Base-by-base conservation (phyloP, 768 basidiomycete species). In the Clitopilus hobsonii region DNA sequence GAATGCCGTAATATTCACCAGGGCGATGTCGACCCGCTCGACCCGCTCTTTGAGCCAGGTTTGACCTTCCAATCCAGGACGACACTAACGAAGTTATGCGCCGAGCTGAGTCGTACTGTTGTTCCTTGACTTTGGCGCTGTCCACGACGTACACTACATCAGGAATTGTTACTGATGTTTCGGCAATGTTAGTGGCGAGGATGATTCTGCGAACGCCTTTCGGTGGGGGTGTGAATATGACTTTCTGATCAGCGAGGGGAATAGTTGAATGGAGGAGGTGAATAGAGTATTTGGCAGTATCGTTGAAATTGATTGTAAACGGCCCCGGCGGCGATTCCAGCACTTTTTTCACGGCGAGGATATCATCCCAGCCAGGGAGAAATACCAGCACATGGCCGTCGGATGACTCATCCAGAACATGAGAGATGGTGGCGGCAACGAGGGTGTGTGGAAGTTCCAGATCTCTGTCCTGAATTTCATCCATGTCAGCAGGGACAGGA, bases 71-170 rank as follows among this genome's bases (percentile, higher is more conserved):
- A 54, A 94, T 89, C 91, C 93, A 96, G 0, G 94, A 89, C 18
- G 89, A 88, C 54, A 95, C 85, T 25, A 97, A 80, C 18, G 91
- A 88, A 0, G 93, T 92, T 73, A 96, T 89, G 61, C 90, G 91
- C 23, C 90, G 79, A 50, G 88, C 82, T 1, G 95, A 92, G 62
- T 98, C 93, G 63, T 93, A 98, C 14, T 85, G 81, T 63, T 89
- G 83, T 69, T 95, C 91, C 70, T 97, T 97, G 64, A 94, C 79
- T 62, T 88, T 86, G 16, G 83, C 95, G 0, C 89, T 81, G 64
- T 98, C 96, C 41, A 98, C 85, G 26, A 98, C 95, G 62, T 91
- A 94, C 8, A 96, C 91, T 23, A 97, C 91, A 60, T 96, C 91
- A 1, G 94, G 94, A 60, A 98, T 96, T 3, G 95, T 98, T 61